phyloP scores from a whole-genome alignment of 2,329 filamentous ascomycete species.

The Fusarium austroafricanum region DNA sequence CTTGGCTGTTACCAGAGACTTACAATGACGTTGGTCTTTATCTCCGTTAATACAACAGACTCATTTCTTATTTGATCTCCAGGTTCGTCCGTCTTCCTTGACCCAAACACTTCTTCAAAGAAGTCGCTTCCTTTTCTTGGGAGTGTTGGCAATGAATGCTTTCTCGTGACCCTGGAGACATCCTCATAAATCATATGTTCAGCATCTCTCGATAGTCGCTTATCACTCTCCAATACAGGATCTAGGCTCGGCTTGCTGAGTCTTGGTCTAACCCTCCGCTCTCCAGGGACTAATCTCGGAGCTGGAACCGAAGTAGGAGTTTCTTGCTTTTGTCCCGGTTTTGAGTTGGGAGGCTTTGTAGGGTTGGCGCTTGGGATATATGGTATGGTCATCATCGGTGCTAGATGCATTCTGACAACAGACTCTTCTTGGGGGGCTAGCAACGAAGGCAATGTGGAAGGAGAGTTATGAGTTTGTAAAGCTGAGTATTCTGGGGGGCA shows the following conservation, averaged over 20 bases:
- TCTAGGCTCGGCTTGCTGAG: slow-evolving; percentile 42
- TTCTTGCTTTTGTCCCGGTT: slow-evolving; percentile 14
- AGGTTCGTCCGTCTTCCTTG: slow-evolving; percentile 44
- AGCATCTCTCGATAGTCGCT: slow-evolving; percentile 32
- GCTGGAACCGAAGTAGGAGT: neutral
- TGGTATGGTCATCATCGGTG: slow-evolving; percentile 27
- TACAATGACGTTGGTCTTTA: slow-evolving; percentile 51
- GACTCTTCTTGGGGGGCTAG: neutral
- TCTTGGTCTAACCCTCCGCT: slow-evolving; percentile 35
- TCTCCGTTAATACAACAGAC: slow-evolving; percentile 68
- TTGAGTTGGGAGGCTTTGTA: slow-evolving; percentile 4
- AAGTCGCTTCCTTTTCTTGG: slow-evolving; percentile 48
- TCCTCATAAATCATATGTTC: slow-evolving; percentile 28
- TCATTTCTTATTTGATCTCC: slow-evolving; percentile 62
- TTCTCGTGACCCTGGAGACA: slow-evolving; percentile 25
- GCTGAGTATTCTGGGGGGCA: neutral
- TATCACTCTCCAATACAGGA: slow-evolving; percentile 48
- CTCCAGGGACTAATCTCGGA: slow-evolving; percentile 20
- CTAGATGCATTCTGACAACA: slow-evolving; percentile 20
- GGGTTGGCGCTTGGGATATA: slow-evolving; percentile 2
- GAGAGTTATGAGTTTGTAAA: neutral
- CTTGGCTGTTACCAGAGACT: neutral
- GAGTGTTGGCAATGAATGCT: slow-evolving; percentile 36
- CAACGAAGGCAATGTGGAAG: neutral
- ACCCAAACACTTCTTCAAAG: slow-evolving; percentile 60